These are phyloP conservation scores for Crotalaria pallida DNA, from an alignment of 306 rosid genomes.

Conservation along the genomic window DNA sequence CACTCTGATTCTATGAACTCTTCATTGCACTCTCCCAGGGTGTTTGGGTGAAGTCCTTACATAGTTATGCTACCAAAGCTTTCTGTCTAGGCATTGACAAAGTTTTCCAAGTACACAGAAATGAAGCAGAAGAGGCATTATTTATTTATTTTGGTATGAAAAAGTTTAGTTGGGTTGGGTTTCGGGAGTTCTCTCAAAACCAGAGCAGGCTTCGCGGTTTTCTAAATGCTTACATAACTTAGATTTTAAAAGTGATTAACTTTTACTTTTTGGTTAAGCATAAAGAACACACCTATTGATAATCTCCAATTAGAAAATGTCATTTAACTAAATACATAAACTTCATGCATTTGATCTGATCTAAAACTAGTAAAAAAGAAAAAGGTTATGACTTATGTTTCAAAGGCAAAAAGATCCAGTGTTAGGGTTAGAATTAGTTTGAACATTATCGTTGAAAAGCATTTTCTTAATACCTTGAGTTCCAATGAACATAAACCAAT, in stretches of 20 bases:
- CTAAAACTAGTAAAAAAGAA: background rate
- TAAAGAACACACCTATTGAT: background rate
- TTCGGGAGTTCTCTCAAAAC: too few relatives aligned
- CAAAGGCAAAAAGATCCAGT: background rate
- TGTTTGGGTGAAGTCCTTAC: background rate
- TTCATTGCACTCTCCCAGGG: background rate
- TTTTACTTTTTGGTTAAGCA: background rate
- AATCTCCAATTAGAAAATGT: too few relatives aligned
- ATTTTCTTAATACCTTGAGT: too few relatives aligned
- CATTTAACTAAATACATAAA: background rate
- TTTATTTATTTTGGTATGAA: background rate
- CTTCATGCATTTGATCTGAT: background rate
- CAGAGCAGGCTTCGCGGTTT: too few relatives aligned
- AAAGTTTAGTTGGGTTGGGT: too few relatives aligned
- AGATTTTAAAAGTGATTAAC: background rate
- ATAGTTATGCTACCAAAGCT: background rate
- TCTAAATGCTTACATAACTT: too few relatives aligned
- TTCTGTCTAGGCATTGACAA: background rate
- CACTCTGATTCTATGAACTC: constrained; percentile 12
- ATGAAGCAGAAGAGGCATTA: background rate
- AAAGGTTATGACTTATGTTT: background rate
- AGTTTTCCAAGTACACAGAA: background rate
- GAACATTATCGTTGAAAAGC: background rate
- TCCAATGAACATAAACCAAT: background rate
- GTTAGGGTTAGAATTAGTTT: background rate